These are phyloP conservation scores for Diversispora eburnea DNA, from an alignment of 192 early-diverging fungal species.

Conservation along the genomic window DNA sequence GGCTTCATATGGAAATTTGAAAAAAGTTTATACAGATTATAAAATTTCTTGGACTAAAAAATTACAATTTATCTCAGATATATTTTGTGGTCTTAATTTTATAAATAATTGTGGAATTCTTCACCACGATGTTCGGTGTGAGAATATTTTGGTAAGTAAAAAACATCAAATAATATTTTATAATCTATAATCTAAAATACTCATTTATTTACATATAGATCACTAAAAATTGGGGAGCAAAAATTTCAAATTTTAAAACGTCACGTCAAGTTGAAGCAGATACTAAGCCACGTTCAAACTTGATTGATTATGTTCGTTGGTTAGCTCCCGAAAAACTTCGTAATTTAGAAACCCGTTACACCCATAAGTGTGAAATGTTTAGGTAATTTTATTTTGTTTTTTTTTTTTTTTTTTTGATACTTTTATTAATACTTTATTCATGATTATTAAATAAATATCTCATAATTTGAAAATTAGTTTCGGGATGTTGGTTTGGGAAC, in stretches of 20 bases:
- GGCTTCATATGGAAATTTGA: conserved; percentile 2
- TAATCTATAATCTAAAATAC: background rate
- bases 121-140: conserved; percentile 13
- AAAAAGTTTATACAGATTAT: background rate
- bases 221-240: background rate
- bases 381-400: background rate
- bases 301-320: background rate
- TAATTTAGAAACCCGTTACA: background rate
- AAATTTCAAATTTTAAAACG: conserved; percentile 11
- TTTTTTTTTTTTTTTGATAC: background rate
- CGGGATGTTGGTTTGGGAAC: conserved; percentile 16
- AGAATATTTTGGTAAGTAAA: conserved; percentile 16
- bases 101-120: background rate
- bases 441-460: background rate
- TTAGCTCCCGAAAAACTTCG: conserved; percentile 15
- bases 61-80: background rate
- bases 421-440: background rate
- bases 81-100: background rate
- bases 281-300: background rate
- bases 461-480: background rate
- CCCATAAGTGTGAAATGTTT: conserved; percentile 13
- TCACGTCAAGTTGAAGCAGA: background rate
- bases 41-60: background rate
- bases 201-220: background rate
- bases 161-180: background rate